phyloP scores from a whole-genome alignment of 23 red algal genomes.

The Pyropia haitanensis region DNA sequence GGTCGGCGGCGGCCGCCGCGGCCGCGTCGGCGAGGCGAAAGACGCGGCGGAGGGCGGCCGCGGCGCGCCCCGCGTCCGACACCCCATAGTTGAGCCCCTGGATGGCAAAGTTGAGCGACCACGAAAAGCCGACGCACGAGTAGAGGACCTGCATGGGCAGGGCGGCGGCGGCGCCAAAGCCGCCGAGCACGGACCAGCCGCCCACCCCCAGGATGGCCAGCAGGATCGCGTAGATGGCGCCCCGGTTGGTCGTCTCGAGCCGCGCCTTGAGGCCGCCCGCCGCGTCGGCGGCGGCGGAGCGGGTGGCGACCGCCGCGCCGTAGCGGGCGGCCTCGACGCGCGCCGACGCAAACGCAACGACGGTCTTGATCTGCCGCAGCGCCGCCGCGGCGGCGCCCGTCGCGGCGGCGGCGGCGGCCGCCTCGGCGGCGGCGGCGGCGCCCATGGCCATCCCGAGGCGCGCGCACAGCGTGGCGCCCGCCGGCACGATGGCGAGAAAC shows the following conservation, averaged over 20 bases:
- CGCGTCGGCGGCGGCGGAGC: slow-evolving; percentile 27
- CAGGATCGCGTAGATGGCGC: slow-evolving; percentile 68
- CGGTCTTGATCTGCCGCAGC: slow-evolving; percentile 75
- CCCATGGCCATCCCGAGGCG: slow-evolving; percentile 64
- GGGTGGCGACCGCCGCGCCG: slow-evolving; percentile 9
- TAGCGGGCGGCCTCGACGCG: slow-evolving; percentile 67
- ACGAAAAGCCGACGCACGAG: too few species aligned
- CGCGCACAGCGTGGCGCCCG: slow-evolving; percentile 62
- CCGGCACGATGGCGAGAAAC: slow-evolving; percentile 60
- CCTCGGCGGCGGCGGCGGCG: slow-evolving; percentile 42
- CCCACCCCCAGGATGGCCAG: slow-evolving; percentile 72
- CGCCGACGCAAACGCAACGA: slow-evolving; percentile 70
- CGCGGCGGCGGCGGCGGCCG: slow-evolving; percentile 60
- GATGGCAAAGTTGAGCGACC: too few species aligned
- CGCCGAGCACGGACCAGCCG: slow-evolving; percentile 49
- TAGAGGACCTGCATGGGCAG: slow-evolving; percentile 42
- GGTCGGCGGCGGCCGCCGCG: slow-evolving; percentile 11
- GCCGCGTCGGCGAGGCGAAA: slow-evolving; percentile 41
- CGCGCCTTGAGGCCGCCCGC: slow-evolving; percentile 26
- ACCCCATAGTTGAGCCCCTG: too few species aligned
- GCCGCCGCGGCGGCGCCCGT: slow-evolving; percentile 69
- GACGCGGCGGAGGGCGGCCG: slow-evolving; percentile 65
- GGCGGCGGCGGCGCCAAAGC: slow-evolving; percentile 41
- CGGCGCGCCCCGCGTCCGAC: too few species aligned
- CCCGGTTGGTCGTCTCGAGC: slow-evolving; percentile 51